Evolutionary conservation across 768 basidiomycete genomes (phyloP).

Genomic region (Sistotremastrum suecicum): DNA sequence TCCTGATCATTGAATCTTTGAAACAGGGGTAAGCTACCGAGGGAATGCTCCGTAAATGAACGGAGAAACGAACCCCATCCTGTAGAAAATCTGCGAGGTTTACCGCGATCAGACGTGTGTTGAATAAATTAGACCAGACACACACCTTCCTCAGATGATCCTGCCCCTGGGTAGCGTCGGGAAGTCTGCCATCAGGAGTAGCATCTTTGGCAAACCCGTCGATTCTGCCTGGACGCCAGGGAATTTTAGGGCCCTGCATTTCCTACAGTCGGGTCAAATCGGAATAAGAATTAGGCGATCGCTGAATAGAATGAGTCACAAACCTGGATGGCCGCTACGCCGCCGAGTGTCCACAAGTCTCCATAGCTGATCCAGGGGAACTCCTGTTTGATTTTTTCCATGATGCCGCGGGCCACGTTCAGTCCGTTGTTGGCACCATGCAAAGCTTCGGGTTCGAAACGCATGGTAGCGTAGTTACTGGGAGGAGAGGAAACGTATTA

Average conservation of each 20-base stretch:
- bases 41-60: background rate
- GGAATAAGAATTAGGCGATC: background rate
- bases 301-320: background rate
- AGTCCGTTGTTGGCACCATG: constrained; percentile 82
- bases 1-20: constrained; percentile 84
- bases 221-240: constrained; percentile 88
- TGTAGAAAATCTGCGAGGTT: constrained; percentile 56
- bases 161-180: constrained; percentile 71
- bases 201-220: constrained; percentile 66
- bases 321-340: constrained; percentile 76
- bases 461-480: constrained; percentile 98
- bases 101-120: background rate
- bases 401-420: constrained; percentile 59
- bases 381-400: constrained; percentile 80
- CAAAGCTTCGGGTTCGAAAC: constrained; percentile 77
- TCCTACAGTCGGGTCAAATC: constrained; percentile 32
- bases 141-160: constrained; percentile 72
- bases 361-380: constrained; percentile 93
- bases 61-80: constrained; percentile 49
- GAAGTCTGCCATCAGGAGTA: constrained; percentile 82
- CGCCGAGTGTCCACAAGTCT: constrained; percentile 92
- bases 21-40: constrained; percentile 4
- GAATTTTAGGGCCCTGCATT: constrained; percentile 83
- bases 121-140: constrained; percentile 4
- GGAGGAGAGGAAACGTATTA: constrained; percentile 2